Base-by-base conservation (phyloP, 1,284 basidiomycete species). In the Trichosporon inkin region DNA sequence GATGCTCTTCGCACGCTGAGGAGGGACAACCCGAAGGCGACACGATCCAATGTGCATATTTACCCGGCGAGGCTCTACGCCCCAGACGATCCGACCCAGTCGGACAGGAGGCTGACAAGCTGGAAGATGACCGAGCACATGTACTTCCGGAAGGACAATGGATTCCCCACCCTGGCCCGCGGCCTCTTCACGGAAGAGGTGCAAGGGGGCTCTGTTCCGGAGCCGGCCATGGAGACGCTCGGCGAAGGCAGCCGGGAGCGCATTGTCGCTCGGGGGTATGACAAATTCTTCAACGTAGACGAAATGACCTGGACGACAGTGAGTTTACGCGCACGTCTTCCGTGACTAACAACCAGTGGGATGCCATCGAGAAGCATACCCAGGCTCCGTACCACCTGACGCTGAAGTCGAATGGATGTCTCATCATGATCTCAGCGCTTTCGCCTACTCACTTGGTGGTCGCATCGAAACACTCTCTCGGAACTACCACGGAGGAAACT, bases 231-330 rank as follows among this genome's bases (percentile, higher is more conserved):
- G 47, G 16, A 71, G 74, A 17, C 51, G 13, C 58, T 53, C 10
- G 61, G 62, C 10, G 32, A 44, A 10, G 56, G 66, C 2, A 38
- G 77, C 37, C 68, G 68, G 32, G 70, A 75, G 56, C 80, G 90
- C 53, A 95, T 99, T 58, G 87, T 95, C 0, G 88, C 85, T 0
- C 81, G 96, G 53, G 95, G 95, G 0, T 99, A 99, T 71, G 96
- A 99, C 82, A 99, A 99, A 79, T 99, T 99, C 79, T 99, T 99
- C 82, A 99, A 97, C 74, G 90, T 96, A 35, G 89, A 87, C 28
- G 95, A 99, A 74, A 90, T 98, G 24, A 87, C 88, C 1, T 99
- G 94, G 92, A 94, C 88, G 0, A 86, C 86, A 58, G 94, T 95
- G 70, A 72, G 88, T 80, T 8, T 32, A 32, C 8, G 28, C 28